phyloP scores from a whole-genome alignment of 2,329 filamentous ascomycete species.

The Penicillium sp. region DNA sequence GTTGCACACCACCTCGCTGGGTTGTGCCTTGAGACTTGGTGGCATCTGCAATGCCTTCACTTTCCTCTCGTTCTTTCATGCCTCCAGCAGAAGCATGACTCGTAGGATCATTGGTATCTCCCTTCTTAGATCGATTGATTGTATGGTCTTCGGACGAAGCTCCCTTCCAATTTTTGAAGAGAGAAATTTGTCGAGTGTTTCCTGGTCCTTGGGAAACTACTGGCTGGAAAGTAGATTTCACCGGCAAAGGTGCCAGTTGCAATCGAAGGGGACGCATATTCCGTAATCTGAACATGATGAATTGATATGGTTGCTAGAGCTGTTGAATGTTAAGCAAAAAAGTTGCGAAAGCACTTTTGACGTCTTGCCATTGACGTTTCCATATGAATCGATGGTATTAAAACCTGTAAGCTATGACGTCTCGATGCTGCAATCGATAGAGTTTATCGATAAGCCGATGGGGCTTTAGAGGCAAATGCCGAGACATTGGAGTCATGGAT shows the following conservation, averaged over 20 bases:
- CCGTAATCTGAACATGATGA: neutral
- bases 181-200: constrained; percentile 16
- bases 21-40: constrained; percentile 38
- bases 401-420: constrained; percentile 25
- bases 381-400: too few species aligned
- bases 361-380: too few species aligned
- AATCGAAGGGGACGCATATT: constrained; percentile 3
- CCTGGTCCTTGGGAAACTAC: constrained; percentile 11
- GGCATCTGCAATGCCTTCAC: constrained; percentile 31
- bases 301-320: too few species aligned
- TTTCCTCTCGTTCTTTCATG: constrained; percentile 29
- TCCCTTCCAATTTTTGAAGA: constrained; percentile 33
- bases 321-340: too few species aligned
- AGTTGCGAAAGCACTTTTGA: too few species aligned
- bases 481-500: too few species aligned
- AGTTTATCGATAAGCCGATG: constrained; percentile 33
- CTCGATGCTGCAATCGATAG: constrained; percentile 25
- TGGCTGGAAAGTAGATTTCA: constrained; percentile 13
- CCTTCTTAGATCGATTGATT: constrained; percentile 25
- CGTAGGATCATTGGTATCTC: constrained; percentile 33
- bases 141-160: constrained; percentile 30
- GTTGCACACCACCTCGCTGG: constrained; percentile 36
- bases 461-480: neutral
- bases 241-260: constrained; percentile 13
- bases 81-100: constrained; percentile 25